Evolutionary conservation across 352 stramenopile genomes (phyloP).

Genomic region (Phytophthora chlamydospora): DNA sequence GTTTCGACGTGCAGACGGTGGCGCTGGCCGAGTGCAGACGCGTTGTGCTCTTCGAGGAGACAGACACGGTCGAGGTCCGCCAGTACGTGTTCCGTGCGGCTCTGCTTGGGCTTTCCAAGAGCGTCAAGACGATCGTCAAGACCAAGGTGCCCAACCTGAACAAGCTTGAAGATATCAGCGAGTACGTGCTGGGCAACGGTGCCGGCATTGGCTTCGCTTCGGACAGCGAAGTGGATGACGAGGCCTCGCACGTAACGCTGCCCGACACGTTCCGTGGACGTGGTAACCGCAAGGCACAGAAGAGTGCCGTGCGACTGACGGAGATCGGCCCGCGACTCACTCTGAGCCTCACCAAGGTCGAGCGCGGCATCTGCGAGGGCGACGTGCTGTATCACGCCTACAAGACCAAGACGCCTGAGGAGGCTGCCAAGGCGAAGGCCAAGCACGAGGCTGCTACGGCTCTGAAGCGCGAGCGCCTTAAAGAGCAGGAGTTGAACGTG

Average conservation of each 20-base stretch:
- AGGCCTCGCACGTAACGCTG: slow-evolving; percentile 91
- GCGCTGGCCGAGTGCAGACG: slow-evolving; percentile 95
- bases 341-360: slow-evolving; percentile 96
- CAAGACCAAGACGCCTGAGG: slow-evolving; percentile 85
- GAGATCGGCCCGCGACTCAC: slow-evolving; percentile 97
- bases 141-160: slow-evolving; percentile 94
- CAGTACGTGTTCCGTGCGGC: slow-evolving; percentile 97
- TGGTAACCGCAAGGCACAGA: slow-evolving; percentile 93
- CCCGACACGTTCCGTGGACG: slow-evolving; percentile 92
- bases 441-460: slow-evolving; percentile 71
- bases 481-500: slow-evolving; percentile 92
- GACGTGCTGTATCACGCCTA: slow-evolving; percentile 98
- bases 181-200: slow-evolving; percentile 92
- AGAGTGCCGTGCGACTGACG: slow-evolving; percentile 94
- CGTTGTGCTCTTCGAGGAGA: slow-evolving; percentile 96
- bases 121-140: slow-evolving; percentile 92
- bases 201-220: slow-evolving; percentile 83
- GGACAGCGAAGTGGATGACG: slow-evolving; percentile 97
- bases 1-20: slow-evolving; percentile 98
- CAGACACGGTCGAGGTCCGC: slow-evolving; percentile 94
- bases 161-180: slow-evolving; percentile 96
- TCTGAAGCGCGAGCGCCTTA: slow-evolving; percentile 85
- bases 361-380: slow-evolving; percentile 95
- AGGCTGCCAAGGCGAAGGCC: slow-evolving; percentile 80
- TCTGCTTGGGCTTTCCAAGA: slow-evolving; percentile 92